phyloP scores from a whole-genome alignment of 2,329 filamentous ascomycete genomes.

The Parafenestella ontariensis region DNA sequence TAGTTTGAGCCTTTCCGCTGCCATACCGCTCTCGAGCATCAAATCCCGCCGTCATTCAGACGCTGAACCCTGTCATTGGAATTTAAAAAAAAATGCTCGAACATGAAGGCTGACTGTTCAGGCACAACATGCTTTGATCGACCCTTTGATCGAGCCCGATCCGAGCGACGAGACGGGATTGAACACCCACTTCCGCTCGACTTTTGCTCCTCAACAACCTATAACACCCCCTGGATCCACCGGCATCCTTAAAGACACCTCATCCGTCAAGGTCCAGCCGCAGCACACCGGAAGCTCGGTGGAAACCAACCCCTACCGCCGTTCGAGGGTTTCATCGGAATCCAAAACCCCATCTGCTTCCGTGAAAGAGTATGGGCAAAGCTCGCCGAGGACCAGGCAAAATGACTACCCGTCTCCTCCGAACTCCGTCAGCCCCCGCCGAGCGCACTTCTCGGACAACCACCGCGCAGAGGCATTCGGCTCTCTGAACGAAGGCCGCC shows the following conservation, averaged over 20 bases:
- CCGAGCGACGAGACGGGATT: constrained; percentile 72
- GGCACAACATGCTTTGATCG: constrained; percentile 72
- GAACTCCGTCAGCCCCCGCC: constrained; percentile 61
- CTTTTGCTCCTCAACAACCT: constrained; percentile 49
- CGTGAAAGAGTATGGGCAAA: constrained; percentile 22
- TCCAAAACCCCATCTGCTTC: constrained; percentile 32
- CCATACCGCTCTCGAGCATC: not conserved
- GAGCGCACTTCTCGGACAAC: constrained; percentile 42
- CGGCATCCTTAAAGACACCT: constrained; percentile 31
- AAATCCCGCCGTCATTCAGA: not conserved
- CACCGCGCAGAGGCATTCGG: constrained; percentile 44
- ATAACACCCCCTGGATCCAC: constrained; percentile 42
- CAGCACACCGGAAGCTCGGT: constrained; percentile 49
- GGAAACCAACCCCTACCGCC: constrained; percentile 54
- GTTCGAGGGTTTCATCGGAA: constrained; percentile 40
- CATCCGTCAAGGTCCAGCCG: constrained; percentile 33
- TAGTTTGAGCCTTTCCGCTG: not conserved
- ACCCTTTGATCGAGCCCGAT: constrained; percentile 72
- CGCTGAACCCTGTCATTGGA: not conserved
- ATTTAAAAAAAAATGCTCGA: not conserved
- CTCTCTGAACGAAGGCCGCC: constrained; percentile 36
- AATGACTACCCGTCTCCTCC: constrained; percentile 60
- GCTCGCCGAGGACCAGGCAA: constrained; percentile 30
- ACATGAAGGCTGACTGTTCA: constrained; percentile 42
- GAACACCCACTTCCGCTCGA: constrained; percentile 63